Base-by-base conservation (phyloP, 2,329 filamentous ascomycete genomes). In the Zasmidium cellare region DNA sequence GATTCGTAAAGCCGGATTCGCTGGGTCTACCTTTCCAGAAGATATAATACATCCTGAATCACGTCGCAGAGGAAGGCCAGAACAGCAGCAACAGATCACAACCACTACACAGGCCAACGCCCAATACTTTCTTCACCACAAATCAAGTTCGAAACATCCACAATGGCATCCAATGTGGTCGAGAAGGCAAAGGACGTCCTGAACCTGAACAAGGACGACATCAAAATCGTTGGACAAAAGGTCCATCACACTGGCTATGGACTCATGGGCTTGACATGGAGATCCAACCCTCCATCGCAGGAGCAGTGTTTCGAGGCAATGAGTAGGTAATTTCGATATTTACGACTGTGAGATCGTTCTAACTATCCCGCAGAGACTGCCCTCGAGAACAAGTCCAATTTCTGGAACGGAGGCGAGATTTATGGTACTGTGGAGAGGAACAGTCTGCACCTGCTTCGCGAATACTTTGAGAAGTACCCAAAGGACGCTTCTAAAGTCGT, bases 391-490 rank as follows among this genome's bases (percentile, higher is more conserved):
- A 78, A 79, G 25, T 71, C 77, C n/a, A 78, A 77, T 64, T 75
- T 76, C 61, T 82, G 79, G 78, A 82, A 81, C 60, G 79, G 76
- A 44, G 79, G 79, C 57, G 77, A 80, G 60, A 58, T 81, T 55
- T 82, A 82, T 65, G 79, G 79, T 12, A 69, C 74, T 0, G 72
- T 76, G 1, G 72, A 79, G 31, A 70, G 70, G 60, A 82, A 81
- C 65, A 77, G 74, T 11, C 72, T 82, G 0, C 76, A 80, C 28
- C 69, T 83, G 6, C 72, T 83, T 22, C 75, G 76, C 20, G 76
- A 75, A 51, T 83, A 83, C 67, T 83, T 83, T 63, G 74, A 73
- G 23, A 76, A 79, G 63, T 79, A 82, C 60, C 80, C 81, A 5
- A 75, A 75, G 35, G 79, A 83, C 62, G 79, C 77, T 0, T 68